Evolutionary conservation across 78 protist species (phyloP).

Genomic region (Emiliania huxleyi): DNA sequence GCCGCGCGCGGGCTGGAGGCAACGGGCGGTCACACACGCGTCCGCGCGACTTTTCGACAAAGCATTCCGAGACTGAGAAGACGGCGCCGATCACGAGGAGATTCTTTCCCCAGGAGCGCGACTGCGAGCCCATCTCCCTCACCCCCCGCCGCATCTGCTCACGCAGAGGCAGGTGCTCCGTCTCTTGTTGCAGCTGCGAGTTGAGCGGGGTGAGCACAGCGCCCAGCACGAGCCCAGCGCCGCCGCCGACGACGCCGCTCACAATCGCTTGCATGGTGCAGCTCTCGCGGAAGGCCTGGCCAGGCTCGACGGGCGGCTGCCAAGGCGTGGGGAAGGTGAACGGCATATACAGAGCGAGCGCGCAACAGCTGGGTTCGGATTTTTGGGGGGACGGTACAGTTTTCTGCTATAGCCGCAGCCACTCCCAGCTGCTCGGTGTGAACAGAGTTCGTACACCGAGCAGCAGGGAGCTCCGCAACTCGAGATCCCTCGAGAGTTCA

Average conservation of each 20-base stretch:
- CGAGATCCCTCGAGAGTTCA: no score
- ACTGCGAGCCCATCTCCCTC: neutral
- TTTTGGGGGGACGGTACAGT: no score
- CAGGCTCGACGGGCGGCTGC: neutral
- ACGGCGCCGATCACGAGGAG: slow-evolving; percentile 1
- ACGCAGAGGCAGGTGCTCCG: neutral
- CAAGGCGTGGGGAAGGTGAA: neutral
- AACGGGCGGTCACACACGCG: no score
- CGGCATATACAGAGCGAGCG: no score
- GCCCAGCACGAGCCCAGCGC: neutral
- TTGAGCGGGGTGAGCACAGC: neutral
- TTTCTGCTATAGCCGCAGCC: no score
- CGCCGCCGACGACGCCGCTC: neutral
- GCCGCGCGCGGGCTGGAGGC: no score
- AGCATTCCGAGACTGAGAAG: neutral
- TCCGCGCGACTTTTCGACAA: neutral
- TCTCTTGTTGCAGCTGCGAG: neutral
- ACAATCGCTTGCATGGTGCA: neutral
- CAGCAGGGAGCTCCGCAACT: no score
- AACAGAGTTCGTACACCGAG: no score
- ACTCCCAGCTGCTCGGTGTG: no score
- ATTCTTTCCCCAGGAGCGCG: neutral
- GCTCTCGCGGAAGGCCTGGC: neutral
- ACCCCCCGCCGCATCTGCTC: neutral
- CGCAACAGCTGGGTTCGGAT: no score